Conservation (phyloP, 1,284 basidiomycete genomes). For the Rhodotorula sp. region DNA sequence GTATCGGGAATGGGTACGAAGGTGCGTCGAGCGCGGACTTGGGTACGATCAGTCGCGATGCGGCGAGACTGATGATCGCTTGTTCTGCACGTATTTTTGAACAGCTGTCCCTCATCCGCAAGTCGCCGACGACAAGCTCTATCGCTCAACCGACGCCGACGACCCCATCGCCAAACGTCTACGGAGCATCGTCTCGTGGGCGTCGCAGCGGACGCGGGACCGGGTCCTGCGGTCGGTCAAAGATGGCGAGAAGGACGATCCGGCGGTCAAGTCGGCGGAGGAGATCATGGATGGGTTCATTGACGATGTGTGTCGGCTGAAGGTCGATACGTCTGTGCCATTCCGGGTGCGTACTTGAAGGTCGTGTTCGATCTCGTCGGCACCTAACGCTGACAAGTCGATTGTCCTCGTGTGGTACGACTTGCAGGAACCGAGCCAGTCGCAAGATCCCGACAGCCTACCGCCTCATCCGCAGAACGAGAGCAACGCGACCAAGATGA, state of each 20-base stretch:
- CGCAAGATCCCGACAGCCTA: constrained; percentile 10
- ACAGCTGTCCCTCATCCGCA: constrained; percentile 35
- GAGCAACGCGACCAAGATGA: constrained; percentile 23
- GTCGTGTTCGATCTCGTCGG: neutral
- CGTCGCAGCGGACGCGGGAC: constrained; percentile 33
- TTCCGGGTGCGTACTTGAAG: constrained; percentile 6
- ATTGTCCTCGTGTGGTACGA: neutral
- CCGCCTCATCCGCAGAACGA: constrained; percentile 39
- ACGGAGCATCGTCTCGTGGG: constrained; percentile 34
- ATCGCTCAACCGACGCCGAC: constrained; percentile 30
- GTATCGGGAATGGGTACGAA: constrained; percentile 34
- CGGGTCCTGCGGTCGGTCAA: neutral
- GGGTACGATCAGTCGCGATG: neutral
- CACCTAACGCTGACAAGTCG: neutral
- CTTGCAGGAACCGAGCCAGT: constrained; percentile 9
- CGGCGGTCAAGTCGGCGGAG: neutral
- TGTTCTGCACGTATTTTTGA: neutral
- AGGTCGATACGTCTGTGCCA: constrained; percentile 32
- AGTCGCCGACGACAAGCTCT: constrained; percentile 35
- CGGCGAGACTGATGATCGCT: neutral
- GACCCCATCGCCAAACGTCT: constrained; percentile 30
- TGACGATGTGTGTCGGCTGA: constrained; percentile 19
- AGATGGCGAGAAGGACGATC: neutral
- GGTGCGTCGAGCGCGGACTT: constrained; percentile 3
- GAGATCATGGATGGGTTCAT: constrained; percentile 28